Evolutionary conservation across 2,329 filamentous ascomycete genomes (phyloP), one percentile per base, ranked within the genome.

Genomic region (Botrytis elliptica): DNA sequence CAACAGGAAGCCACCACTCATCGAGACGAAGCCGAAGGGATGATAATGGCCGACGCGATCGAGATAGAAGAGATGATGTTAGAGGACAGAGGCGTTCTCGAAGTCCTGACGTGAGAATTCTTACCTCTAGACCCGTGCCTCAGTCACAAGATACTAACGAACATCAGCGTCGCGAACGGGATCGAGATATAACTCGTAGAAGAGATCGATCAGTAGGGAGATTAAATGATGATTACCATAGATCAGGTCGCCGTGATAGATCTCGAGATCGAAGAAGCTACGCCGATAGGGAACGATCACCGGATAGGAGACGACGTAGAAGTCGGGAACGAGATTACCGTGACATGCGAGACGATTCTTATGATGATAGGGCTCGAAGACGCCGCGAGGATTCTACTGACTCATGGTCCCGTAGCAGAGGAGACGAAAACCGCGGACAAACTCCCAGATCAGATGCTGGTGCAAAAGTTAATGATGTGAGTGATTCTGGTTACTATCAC

Each of bases 1-100:
- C 92, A 91, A 90, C 91, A 94, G 92, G 92, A 90, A 94, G 92
- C 88, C 91, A 92, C 82, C 88, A 89, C 84, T 90, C 90, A 84
- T 89, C 90, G 81, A 89, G 84, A 81, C 88, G 87, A 75, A 84
- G 79, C 79, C 85, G 85, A 80, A 85, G 86, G 83, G 87, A 83
- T 49, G 80, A 83, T 71, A 79, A 87, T 81, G 83, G 85, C 79
- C 84, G 86, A 76, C 84, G 84, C 80, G 85, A 83, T 78, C 84
- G 84, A 80, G 85, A 83, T 78, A 83, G 86, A 60, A 83, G 85
- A 77, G 86, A 88, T 79, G 86, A 87, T 81, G 82, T 82, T 67
- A 84, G 85, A 75, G 79, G 81, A 70, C 83, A 83, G 77, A 86
- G 88, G 75, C 86, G 88, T 79, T 91, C 90, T 78, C 86, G 90